Evolutionary conservation across 441 rosid species (phyloP), one percentile per base, ranked within the genome.

Genomic region (Pelargonium australe): DNA sequence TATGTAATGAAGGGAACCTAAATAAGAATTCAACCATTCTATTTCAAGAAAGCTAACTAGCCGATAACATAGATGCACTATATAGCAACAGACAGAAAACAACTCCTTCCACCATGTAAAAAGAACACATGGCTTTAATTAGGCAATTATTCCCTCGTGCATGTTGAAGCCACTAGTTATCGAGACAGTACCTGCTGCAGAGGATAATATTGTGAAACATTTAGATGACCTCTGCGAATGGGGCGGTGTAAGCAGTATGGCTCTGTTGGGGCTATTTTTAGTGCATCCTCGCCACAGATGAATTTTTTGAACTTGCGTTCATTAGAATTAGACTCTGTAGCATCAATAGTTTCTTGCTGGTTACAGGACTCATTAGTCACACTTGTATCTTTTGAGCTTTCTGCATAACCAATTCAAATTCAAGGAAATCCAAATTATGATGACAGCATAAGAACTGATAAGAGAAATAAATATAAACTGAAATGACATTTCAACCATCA

Each of bases 171-270:
- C 19, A 77, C 65, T 31, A 44, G 62, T 16, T 14, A 53, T 49
- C 71, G 68, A 31, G 17, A 76, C 57, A 44, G 49, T 55, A 92
- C 99, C 95, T 90, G 97, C 79, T 95, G 99, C 75, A 82, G 71
- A 6, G 97, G 85, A 77, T 90, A 90, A 64, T 90, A 80, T 45
- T 81, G 87, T 0, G 96, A 92, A 81, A 92, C 85, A 77, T 92
- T 95, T 64, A 89, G 85, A 77, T 92, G 99, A 63, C 98, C 99
- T 74, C 98, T 84, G 67, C 98, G 90, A 78, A 95, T 84, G 72
- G 96, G 98, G 43, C 89, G 91, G 69, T 77, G 82, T 68, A 95
- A 58, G 67, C 85, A 78, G 78, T 92, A 95, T 66, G 89, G 96
- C 76, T 92, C 97, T 20, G 80, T 72, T 17, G 92, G 85, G 49